These are phyloP conservation scores for Drechslera avenae DNA, from an alignment of 2,329 filamentous ascomycete species.

Conservation along the genomic window DNA sequence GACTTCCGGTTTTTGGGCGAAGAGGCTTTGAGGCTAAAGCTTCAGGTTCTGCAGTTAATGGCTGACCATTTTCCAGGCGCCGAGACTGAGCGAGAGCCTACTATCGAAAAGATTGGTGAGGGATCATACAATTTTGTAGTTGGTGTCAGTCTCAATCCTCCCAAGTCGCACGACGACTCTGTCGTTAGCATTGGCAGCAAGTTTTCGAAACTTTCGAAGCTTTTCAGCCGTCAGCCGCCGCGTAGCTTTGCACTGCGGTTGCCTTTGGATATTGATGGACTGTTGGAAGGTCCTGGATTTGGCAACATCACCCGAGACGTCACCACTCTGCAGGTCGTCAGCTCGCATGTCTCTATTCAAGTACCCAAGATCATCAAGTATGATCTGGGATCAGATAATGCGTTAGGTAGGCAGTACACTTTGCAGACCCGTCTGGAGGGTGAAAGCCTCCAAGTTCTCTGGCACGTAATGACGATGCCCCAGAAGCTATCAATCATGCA, in stretches of 20 bases:
- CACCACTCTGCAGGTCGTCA: background rate
- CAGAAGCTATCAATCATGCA: constrained; percentile 4
- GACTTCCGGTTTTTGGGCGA: background rate
- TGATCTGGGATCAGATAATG: background rate
- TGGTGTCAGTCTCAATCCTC: background rate
- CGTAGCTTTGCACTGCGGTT: background rate
- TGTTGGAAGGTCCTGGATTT: background rate
- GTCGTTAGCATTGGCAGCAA: background rate
- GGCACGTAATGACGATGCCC: background rate
- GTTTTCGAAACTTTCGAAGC: background rate
- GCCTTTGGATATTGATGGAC: background rate
- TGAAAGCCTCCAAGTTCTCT: background rate
- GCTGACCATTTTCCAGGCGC: background rate
- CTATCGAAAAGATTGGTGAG: background rate
- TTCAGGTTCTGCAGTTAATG: background rate
- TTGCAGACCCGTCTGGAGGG: constrained; percentile 8
- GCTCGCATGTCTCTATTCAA: background rate
- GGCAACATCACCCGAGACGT: background rate
- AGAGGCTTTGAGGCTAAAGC: background rate
- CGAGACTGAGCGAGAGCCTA: background rate
- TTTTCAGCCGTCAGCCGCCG: background rate
- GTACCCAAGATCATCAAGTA: constrained; percentile 3
- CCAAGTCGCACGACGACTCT: background rate
- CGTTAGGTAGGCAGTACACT: constrained; percentile 1
- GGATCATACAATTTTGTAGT: constrained; percentile 8